Evolutionary conservation across 768 basidiomycete genomes (phyloP).

Genomic region (Amanita polypyramis): DNA sequence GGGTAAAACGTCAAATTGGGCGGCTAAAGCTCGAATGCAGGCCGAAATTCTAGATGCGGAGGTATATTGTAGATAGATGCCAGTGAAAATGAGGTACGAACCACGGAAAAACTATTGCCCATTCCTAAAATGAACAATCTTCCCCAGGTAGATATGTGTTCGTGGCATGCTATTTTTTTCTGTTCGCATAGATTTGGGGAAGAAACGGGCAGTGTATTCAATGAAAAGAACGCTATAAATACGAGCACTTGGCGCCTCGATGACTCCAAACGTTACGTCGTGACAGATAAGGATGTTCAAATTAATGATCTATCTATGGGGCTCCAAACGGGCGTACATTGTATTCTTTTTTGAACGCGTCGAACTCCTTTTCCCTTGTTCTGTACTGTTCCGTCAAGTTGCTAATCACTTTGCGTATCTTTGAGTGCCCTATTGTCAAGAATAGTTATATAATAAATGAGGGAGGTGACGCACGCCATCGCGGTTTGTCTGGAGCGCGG

Average conservation of each 20-base stretch:
- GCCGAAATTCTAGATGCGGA: too few relatives aligned
- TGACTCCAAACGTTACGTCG: background rate
- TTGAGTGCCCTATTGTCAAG: slow-evolving; percentile 11
- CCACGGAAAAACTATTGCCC: too few relatives aligned
- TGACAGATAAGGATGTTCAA: background rate
- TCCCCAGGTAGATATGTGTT: too few relatives aligned
- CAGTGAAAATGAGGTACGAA: too few relatives aligned
- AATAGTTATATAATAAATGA: background rate
- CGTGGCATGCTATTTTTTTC: too few relatives aligned
- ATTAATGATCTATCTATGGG: background rate
- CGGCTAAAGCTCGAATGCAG: too few relatives aligned
- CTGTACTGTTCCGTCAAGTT: slow-evolving; percentile 83
- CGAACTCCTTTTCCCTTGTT: slow-evolving; percentile 75
- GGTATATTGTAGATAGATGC: too few relatives aligned
- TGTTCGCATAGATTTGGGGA: too few relatives aligned
- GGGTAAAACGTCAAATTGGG: too few relatives aligned
- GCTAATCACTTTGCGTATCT: slow-evolving; percentile 79
- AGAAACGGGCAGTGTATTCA: background rate
- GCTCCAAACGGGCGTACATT: slow-evolving; percentile 51
- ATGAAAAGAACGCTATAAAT: background rate
- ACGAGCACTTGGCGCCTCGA: background rate
- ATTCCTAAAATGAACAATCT: too few relatives aligned
- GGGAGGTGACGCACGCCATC: slow-evolving; percentile 55
- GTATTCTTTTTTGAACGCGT: slow-evolving; percentile 68
- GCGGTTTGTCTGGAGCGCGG: slow-evolving; percentile 79